Evolutionary conservation across 805 yeast genomes (phyloP), one percentile per base, ranked within the genome.

Genomic region (Lipomyces yamadae): DNA sequence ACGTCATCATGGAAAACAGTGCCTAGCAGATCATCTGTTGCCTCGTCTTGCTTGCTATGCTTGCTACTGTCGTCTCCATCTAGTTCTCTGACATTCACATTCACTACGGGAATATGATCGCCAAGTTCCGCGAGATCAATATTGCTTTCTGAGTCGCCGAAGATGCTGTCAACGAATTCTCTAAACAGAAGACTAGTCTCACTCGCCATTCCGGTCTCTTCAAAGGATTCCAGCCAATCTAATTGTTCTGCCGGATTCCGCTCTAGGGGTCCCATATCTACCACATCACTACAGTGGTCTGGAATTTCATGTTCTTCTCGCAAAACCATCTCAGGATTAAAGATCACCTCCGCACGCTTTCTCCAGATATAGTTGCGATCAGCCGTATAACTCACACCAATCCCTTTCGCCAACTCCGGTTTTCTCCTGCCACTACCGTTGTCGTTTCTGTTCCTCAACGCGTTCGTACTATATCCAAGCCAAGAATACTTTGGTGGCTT

Each of bases 331-430:
- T 58, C 70, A 4, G 66, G 68, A 50, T 33, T 54, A 8, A 62
- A 39, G 24, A 65, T 58, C 37, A 54, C n/a, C 54, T 62, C 65
- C 8, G 65, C 65, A 0, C 71, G 69, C 24, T 48, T 37, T 4
- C 62, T 59, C 71, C 71, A 68, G 11, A 68, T 68, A 34, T 67
- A 68, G 35, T 58, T 58, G 42, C 71, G 39, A 50, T 68, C 71
- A 6, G 50, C 45, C 6, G 64, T 63, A 30, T 57, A 62, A 24
- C 60, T 50, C 33, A 52, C 60, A 10, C 65, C 63, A 15, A 62
- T 30, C 53, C 56, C 56, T 32, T 37, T 58, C 18, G 35, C 33
- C 35, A 58, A 48, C 56, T 58, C 61, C 37, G 59, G 61, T 18
- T 56, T 34, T 56, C 55, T 32, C 54, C 29, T 42, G 34, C 55